Evolutionary conservation across 106 monocot genomes (phyloP), one percentile per base, ranked within the genome.

Genomic region (Acanthochlamys bracteata): DNA sequence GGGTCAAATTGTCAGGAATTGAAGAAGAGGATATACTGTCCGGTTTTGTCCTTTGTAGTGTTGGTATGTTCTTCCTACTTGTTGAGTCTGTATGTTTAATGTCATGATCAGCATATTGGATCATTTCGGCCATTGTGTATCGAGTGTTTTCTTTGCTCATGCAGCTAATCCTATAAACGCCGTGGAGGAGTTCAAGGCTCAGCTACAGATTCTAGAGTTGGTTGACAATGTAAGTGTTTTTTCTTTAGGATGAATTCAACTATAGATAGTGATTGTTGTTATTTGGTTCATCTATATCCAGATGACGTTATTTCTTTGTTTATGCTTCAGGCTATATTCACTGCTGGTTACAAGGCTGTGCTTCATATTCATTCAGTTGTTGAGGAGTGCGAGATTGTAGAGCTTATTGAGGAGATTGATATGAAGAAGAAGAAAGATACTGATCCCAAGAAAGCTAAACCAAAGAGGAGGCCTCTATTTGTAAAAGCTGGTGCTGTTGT

Each of bases 371-470:
- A 98, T 65, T 68, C 96, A 25, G 57, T 91, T 45, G 91, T 91
- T 11, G 96, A 98, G 76, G 96, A 98, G 66, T 91, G 91, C 63
- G 96, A 98, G 67, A 98, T 92, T 73, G 85, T 92, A 57, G 88
- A 98, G 17, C 78, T 98, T 22, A 61, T 98, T 41, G 91, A 92
- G 76, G 96, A 98, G 73, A 92, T 92, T 46, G 91, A 98, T 46
- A 57, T 73, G 43, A 90, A 75, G 76, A 90, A 76, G 73, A 96
- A 73, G 71, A 96, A 84, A 60, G 86, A 82, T 19, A 69, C 70
- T 9, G 95, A 90, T 73, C 80, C 88, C 14, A 98, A 91, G 81
- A 92, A 88, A 65, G 85, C 76, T 73, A 91, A 88, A n/a, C 39
- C 79, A 47, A 93, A 89, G 72, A 80, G 78, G 40, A 98, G 81